These are phyloP conservation scores for Stentor roeselii DNA, from an alignment of 73 alveolate genomes.

Conservation along the genomic window DNA sequence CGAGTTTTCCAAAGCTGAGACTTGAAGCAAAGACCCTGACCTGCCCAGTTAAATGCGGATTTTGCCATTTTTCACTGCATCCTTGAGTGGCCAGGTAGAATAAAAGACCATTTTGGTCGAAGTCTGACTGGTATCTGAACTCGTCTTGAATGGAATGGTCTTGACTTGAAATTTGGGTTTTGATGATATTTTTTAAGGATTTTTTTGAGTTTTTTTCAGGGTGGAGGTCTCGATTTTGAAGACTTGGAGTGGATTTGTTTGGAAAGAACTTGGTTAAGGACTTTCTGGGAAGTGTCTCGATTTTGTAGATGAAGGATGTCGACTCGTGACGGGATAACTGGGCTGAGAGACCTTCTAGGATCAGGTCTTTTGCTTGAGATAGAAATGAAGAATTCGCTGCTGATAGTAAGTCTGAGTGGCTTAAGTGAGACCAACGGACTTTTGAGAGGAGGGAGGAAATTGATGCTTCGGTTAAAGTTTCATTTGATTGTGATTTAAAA, in stretches of 20 bases:
- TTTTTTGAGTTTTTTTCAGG: no score
- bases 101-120: conserved; percentile 93
- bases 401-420: conserved; percentile 54
- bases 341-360: conserved; percentile 55
- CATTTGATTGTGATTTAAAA: conserved; percentile 2
- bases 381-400: conserved; percentile 51
- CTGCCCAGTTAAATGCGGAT: conserved; percentile 86
- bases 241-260: background rate
- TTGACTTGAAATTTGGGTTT: conserved; percentile 30
- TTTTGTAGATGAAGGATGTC: conserved; percentile 27
- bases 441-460: conserved; percentile 44
- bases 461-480: conserved; percentile 41
- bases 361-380: conserved; percentile 47
- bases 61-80: conserved; percentile 56
- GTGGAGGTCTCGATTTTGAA: background rate
- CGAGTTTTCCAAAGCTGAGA: conserved; percentile 83
- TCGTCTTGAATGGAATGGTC: conserved; percentile 53
- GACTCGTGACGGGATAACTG: conserved; percentile 49
- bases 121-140: conserved; percentile 73
- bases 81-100: conserved; percentile 89
- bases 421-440: conserved; percentile 53
- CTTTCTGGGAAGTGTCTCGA: conserved; percentile 28
- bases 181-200: no score
- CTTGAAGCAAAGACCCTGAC: conserved; percentile 85
- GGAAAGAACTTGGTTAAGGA: conserved; percentile 29